phyloP scores from a whole-genome alignment of 2,329 filamentous ascomycete species.

The Alternaria gansuensis region DNA sequence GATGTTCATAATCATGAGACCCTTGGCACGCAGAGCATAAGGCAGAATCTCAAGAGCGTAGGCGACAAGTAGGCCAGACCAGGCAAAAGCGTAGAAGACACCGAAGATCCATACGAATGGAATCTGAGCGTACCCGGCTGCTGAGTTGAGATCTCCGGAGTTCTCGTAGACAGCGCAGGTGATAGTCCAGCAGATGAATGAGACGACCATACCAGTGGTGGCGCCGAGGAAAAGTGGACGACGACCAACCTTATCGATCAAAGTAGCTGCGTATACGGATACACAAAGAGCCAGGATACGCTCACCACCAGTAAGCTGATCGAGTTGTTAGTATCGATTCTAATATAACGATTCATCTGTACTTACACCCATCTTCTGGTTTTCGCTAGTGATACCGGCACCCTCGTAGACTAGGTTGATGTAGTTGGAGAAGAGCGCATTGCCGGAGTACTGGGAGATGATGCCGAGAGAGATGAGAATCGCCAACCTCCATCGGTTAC shows the following conservation, averaged over 20 bases:
- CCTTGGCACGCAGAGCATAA: constrained; percentile 60
- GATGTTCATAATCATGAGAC: constrained; percentile 67
- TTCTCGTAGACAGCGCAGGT: constrained; percentile 40
- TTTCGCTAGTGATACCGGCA: constrained; percentile 65
- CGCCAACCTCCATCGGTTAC: constrained; percentile 71
- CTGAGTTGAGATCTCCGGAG: constrained; percentile 45
- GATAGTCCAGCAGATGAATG: constrained; percentile 52
- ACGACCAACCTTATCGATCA: constrained; percentile 65
- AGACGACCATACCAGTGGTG: constrained; percentile 49
- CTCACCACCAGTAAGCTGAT: constrained; percentile 57
- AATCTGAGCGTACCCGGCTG: constrained; percentile 58
- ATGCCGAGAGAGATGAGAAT: constrained; percentile 71
- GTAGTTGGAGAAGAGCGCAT: constrained; percentile 73
- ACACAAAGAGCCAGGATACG: constrained; percentile 67
- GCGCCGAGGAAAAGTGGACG: constrained; percentile 64
- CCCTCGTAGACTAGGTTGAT: constrained; percentile 68
- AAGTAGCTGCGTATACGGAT: constrained; percentile 64
- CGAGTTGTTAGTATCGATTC: constrained; percentile 10
- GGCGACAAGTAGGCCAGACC: constrained; percentile 66
- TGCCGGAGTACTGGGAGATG: constrained; percentile 74
- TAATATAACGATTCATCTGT: no score
- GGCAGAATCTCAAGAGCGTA: constrained; percentile 63
- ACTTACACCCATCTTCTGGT: constrained; percentile 54
- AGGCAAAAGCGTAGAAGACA: constrained; percentile 64
- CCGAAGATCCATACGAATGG: constrained; percentile 62